Base-by-base conservation (phyloP, 345 rosid genomes). In the Eucalyptus pauciflora region DNA sequence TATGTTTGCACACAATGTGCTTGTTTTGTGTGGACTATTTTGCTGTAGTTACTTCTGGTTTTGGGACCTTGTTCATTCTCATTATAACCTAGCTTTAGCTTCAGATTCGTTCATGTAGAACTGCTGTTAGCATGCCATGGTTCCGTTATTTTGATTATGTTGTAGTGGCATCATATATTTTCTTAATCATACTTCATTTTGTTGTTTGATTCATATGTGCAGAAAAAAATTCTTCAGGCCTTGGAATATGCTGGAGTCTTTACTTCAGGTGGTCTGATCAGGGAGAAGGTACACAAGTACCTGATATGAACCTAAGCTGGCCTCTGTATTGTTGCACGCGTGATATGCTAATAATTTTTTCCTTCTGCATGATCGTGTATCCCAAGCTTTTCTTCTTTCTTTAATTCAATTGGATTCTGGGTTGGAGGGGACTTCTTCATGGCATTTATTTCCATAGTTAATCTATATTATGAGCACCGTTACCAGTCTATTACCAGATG, bases 191-290 rank as follows among this genome's bases (percentile, higher is more conserved):
- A 11, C 83, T 76, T 76, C 83, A 37, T 76, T n/a, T 10, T 3
- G 27, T 41, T 76, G 83, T 20, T 76, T 76, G 43, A 15, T 13
- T 88, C 37, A 83, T 88, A n/a, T 91, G 62, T 94, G 93, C 97
- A 98, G 99, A 94, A 93, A 93, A 96, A 92, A 90, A 95, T 94
- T 90, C 94, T 98, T 89, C 91, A 91, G 87, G 99, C 99, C 88
- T 91, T 98, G 93, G 99, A 98, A 90, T 95, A 90, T 93, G 97
- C 99, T 45, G 99, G 99, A 24, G 90, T 98, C 88, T 98, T 98
- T 89, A 94, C 98, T 45, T 95, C 98, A 52, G 97, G 99, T 91
- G 99, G 99, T 91, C 93, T 98, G 92, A 95, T 98, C 88, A 97
- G 94, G 92, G 98, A 98, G 91, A 97, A 98, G 99, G 99, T 96